Evolutionary conservation across 306 rosid genomes (phyloP).

Genomic region (Medicago lupulina): DNA sequence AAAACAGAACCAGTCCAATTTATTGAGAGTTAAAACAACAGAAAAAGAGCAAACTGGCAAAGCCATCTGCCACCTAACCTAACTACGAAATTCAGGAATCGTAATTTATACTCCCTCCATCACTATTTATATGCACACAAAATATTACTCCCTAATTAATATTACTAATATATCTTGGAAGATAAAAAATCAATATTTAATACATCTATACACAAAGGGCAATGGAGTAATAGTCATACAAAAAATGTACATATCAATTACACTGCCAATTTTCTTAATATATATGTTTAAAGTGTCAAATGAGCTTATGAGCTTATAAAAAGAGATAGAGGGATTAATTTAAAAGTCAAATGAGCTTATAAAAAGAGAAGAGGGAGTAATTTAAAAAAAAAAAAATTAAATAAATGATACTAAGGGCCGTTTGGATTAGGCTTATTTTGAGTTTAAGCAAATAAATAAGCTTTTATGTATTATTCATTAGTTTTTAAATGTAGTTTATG

Average conservation of each 20-base stretch:
- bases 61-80: background rate
- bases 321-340: background rate
- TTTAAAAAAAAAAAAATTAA: background rate
- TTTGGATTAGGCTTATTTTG: too few species aligned
- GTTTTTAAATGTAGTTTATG: too few species aligned
- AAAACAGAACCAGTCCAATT: background rate
- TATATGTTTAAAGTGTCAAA: background rate
- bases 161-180: background rate
- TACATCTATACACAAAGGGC: background rate
- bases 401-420: background rate
- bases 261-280: background rate
- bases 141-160: background rate
- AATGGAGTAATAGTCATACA: background rate
- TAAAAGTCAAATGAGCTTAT: background rate
- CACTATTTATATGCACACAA: background rate
- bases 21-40: background rate
- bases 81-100: conserved; percentile 8
- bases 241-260: background rate
- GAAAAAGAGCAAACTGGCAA: background rate
- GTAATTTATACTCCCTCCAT: background rate
- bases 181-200: background rate
- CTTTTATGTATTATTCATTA: too few species aligned
- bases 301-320: conserved; percentile 9
- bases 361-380: background rate
- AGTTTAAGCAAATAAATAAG: too few species aligned